Base-by-base conservation (phyloP, 345 rosid species). In the Firmiana major region DNA sequence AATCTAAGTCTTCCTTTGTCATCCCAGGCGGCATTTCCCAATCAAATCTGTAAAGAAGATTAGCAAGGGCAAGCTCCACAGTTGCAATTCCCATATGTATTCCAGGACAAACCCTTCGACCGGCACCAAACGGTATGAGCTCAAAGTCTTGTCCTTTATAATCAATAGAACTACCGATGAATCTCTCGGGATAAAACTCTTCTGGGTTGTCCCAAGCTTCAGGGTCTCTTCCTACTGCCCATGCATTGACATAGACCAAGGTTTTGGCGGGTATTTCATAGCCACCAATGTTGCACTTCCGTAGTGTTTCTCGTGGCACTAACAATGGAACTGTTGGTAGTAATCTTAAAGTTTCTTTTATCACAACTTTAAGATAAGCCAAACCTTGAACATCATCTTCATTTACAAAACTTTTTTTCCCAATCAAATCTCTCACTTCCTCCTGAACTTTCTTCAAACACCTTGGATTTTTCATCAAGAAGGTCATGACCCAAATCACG, bases 401-500 rank as follows among this genome's bases (percentile, higher is more conserved):
- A 76, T 76, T 72, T 11, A 82, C 85, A 63, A 74, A 79, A 16
- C 81, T 80, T 75, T 73, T 84, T 53, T 77, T 57, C 0, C 85
- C 81, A 24, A 81, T 40, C 43, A 79, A 79, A 5, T 24, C 51
- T 74, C 87, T 77, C 19, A 82, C 77, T 77, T 84, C 83, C 2
- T 64, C 78, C 71, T 84, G 83, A 21, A 71, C 75, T 79, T 82
- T 82, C 54, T 79, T 79, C 85, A 84, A 38, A 38, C 40, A 38
- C 40, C 40, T 49, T 12, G 87, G 85, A 59, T 84, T 55, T 71
- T 84, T 84, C 71, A 81, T 77, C 8, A 84, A 68, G 63, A 77
- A 84, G 13, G 81, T 79, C 87, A 84, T 84, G 11, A 79, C 85
- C 87, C 87, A 84, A 22, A 84, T 80, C 24, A 79, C 40, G 40